Base-by-base conservation (phyloP, 2,329 filamentous ascomycete species). In the Byssochlamys sp. region DNA sequence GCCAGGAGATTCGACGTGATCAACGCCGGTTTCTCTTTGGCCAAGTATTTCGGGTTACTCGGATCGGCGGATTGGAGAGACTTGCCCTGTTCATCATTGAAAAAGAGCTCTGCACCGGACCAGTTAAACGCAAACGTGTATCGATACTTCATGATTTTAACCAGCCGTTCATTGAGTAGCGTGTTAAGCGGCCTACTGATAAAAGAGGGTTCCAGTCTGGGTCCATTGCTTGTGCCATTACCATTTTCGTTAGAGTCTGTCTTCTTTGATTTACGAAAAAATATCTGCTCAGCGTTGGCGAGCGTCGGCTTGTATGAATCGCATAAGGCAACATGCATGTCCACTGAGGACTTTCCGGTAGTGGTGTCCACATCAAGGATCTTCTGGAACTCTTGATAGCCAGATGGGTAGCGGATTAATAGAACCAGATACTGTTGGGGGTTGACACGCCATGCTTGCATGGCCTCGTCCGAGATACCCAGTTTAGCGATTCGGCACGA, bases 151-250 rank as follows among this genome's bases (percentile, higher is more conserved):
- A 91, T 68, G 3, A 92, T 74, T 1, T 73, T 69, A 9, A 87
- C 65, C 31, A 95, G 84, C 14, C 83, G 80, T 9, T 83, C 78
- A 54, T 86, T 83, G 58, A 95, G 77, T 27, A 90, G 81, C 7
- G 81, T 78, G 56, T 89, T 81, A 2, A 95, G 74, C 0, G 89
- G 86, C 51, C 80, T 80, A 2, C 88, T 90, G 60, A 95, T 86
- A 68, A 90, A 88, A 1, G 25, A 87, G 73, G 45, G 81, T 78
- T 31, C 78, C 74, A 66, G 86, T 81, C 50, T 61, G 7, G 52
- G 49, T 19, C 57, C 49, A 50, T 19, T 52, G 27, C 48, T 25
- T 53, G 28, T 5, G 27, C 39, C 28, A 28, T 6, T 26, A 9
- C 27, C 19, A 5, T 27, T 57, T 45, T 29, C 51, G 55, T 51